phyloP scores from a whole-genome alignment of 352 stramenopile species.

The Salisapilia sapeloensis region DNA sequence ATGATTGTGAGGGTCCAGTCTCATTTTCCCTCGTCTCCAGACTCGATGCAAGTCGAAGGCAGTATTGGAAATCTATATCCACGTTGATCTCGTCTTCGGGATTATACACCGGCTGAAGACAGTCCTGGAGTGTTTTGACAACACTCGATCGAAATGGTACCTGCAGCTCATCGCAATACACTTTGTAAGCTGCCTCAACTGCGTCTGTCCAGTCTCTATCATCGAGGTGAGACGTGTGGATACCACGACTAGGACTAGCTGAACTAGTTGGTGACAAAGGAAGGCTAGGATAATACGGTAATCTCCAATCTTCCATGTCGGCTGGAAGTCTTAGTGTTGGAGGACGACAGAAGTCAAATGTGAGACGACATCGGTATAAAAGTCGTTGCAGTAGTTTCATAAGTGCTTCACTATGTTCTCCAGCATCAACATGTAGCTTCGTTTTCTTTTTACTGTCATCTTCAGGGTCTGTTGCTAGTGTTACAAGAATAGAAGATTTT shows the following conservation, averaged over 20 bases:
- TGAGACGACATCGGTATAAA: constrained; percentile 23
- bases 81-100: neutral
- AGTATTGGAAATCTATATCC: constrained; percentile 50
- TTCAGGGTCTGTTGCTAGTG: neutral
- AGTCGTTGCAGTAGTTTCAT: constrained; percentile 30
- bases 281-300: neutral
- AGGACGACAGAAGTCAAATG: constrained; percentile 30
- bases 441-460: constrained; percentile 3
- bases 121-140: constrained; percentile 24
- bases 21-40: constrained; percentile 4
- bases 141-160: constrained; percentile 30
- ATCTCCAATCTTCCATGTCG: constrained; percentile 3
- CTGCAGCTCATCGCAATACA: constrained; percentile 39
- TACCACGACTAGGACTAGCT: neutral
- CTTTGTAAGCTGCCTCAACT: constrained; percentile 27
- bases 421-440: constrained; percentile 33
- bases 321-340: neutral
- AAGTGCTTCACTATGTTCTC: constrained; percentile 30
- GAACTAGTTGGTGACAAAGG: neutral
- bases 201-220: too few relatives aligned
- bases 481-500: neutral
- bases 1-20: constrained; percentile 1
- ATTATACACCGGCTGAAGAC: constrained; percentile 7
- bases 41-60: constrained; percentile 8
- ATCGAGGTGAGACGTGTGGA: too few relatives aligned